phyloP scores from a whole-genome alignment of 176 grass and related monocot species.

The maize (Zea mays) region Zm-B73-REFERENCE-NAM-5.0 NC_050096.1:53914501-53915000 shows the following conservation, averaged over 20 bases:
- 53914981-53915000: slow-evolving; percentile 98
- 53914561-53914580: too few relatives aligned
- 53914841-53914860: slow-evolving; percentile 30
- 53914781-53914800: not conserved
- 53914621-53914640: slow-evolving; percentile 17
- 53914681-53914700: slow-evolving; percentile 22
- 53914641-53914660: not conserved
- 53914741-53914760: slow-evolving; percentile 2
- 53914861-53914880: slow-evolving; percentile 58
- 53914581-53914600: not conserved
- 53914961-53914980: slow-evolving; percentile 84
- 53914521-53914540: too few relatives aligned
- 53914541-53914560: too few relatives aligned
- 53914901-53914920: slow-evolving; percentile 91
- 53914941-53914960: slow-evolving; percentile 91
- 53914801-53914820: not conserved
- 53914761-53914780: not conserved
- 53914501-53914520: too few relatives aligned
- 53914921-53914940: slow-evolving; percentile 97
- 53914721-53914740: slow-evolving; percentile 2
- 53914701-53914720: slow-evolving; percentile 1
- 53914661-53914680: slow-evolving; percentile 4
- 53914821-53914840: slow-evolving; percentile 3
- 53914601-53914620: not conserved
- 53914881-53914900: slow-evolving; percentile 97